Evolutionary conservation across 441 rosid genomes (phyloP), one percentile per base, ranked within the genome.

Genomic region (Rhodomyrtus psidioides): DNA sequence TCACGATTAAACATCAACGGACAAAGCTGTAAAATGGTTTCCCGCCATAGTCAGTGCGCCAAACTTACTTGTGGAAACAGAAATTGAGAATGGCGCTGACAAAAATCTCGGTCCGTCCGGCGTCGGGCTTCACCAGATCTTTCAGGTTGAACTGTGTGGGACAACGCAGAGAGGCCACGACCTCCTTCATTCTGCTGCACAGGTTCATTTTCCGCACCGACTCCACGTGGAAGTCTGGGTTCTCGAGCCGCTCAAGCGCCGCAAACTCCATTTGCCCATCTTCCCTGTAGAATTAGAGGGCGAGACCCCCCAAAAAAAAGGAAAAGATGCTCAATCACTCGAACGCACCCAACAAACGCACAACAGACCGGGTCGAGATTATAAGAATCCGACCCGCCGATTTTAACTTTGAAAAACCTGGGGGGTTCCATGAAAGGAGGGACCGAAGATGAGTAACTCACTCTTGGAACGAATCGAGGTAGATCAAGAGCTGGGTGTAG

Each of bases 191-290:
- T 91, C 88, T 93, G 76, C 75, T n/a, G 83, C 88, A 94, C 83
- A 93, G 85, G 84, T 89, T 92, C 90, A 93, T 90, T 21, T 55
- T 83, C 81, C 89, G 92, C 44, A 92, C 82, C 3, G 98, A 92
- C 7, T 92, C 95, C 16, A 82, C 83, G 84, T 93, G 96, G 83
- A 89, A 89, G 83, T 96, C 96, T n/a, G 98, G 99, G 87, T 94
- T 96, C 92, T 97, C 99, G 26, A 97, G 89, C 88, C 91, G 91
- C 91, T 91, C 99, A 85, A 96, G 85, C 8, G 95, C 96, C 14
- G 92, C 89, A 85, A 95, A 96, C 62, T 93, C 96, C 86, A 94
- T 87, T 84, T 94, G 98, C 58, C 92, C 97, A 83, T 95, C 98
- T 83, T 94, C 98, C 83, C 98, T 95, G 85, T 83, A 83, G 53